Evolutionary conservation across 306 rosid genomes (phyloP).

Genomic region (Quercus agrifolia): DNA sequence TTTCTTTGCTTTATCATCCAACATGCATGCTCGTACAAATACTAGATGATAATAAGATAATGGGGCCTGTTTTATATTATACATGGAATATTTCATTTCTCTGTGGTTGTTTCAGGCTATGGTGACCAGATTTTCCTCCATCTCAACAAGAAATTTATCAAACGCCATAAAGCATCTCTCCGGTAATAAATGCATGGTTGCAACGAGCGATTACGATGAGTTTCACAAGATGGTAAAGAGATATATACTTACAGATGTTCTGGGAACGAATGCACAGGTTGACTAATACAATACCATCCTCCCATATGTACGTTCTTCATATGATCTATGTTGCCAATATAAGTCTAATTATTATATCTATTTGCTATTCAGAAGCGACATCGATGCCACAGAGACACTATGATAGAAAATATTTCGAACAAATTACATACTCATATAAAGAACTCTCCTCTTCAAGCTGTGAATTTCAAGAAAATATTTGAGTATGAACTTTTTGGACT

Average conservation of each 20-base stretch:
- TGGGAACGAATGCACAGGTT: conserved; percentile 87
- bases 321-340: not conserved
- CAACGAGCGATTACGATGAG: conserved; percentile 80
- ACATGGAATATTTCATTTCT: not conserved
- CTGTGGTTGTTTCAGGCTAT: conserved; percentile 58
- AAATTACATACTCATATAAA: conserved; percentile 41
- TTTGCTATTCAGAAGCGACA: conserved; percentile 65
- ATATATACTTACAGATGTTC: conserved; percentile 59
- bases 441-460: conserved; percentile 39
- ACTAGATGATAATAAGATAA: not conserved
- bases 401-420: conserved; percentile 55
- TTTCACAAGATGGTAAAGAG: conserved; percentile 75
- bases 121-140: conserved; percentile 78
- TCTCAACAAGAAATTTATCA: conserved; percentile 75
- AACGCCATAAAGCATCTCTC: conserved; percentile 67
- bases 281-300: not conserved
- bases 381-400: conserved; percentile 47
- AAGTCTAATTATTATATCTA: not conserved
- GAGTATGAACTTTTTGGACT: conserved; percentile 67
- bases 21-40: too few relatives aligned
- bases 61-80: not conserved
- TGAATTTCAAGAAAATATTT: conserved; percentile 63
- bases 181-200: conserved; percentile 79
- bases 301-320: not conserved
- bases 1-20: not conserved